Base-by-base conservation (phyloP, 345 rosid species). In the Mallotus nudiflorus region DNA sequence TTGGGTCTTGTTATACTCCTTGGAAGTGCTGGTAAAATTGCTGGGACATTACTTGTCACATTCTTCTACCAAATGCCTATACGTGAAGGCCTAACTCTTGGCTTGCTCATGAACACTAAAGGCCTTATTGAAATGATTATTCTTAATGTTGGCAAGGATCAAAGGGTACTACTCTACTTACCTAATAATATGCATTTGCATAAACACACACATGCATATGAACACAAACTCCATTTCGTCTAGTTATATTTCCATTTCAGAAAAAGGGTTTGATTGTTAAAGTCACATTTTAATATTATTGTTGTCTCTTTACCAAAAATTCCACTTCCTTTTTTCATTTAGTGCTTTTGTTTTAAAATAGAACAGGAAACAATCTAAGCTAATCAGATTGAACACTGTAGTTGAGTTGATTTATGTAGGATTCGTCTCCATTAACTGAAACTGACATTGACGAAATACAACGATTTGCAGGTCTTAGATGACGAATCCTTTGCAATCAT, bases 81-180 rank as follows among this genome's bases (percentile, higher is more conserved):
- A 44, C 90, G 84, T 18, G 99, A 95, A 85, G 99, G 97, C 25
- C 37, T 87, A 64, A 80, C 90, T 71, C 97, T 95, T 45, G 99
- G 99, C 5, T 64, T 95, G 44, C 92, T 92, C 49, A 83, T 92
- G 86, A 95, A 95, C 87, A 86, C 99, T 3, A 95, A 95, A 82
- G 99, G 99, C 65, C 92, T 95, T 19, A 77, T 90, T 22, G 97
- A 92, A 73, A 85, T 95, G 94, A 92, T 95, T 42, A 86, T 95
- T 19, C 93, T 95, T 31, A 95, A 95, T 49, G 93, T 92, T 22
- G 99, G 97, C 37, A 92, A 77, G 74, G 97, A 90, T 78, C 97
- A 92, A 63, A 87, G 84, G 87, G 97, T 90, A 78, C 3, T 9
- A n/a, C 12, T 2, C 5, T 27, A 12, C 5, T 14, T 2, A 33